phyloP scores from a whole-genome alignment of 1,284 basidiomycete species.

The Pseudozyma hubeiensis region DNA sequence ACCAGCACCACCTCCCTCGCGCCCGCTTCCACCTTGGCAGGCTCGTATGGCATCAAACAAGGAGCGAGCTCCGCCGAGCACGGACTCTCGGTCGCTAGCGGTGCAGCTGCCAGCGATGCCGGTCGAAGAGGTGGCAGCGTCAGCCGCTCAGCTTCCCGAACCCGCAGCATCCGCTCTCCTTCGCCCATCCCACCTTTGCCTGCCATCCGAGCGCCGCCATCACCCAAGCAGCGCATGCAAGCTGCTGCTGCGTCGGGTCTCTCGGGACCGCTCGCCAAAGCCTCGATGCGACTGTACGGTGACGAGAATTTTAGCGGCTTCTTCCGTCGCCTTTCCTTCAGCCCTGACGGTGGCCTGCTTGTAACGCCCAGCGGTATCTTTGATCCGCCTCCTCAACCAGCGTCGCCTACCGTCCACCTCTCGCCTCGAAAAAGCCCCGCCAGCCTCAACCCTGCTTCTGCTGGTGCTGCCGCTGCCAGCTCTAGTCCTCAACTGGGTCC shows the following conservation, averaged over 20 bases:
- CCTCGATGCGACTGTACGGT: constrained; percentile 77
- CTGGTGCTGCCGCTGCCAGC: constrained; percentile 5
- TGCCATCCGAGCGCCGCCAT: constrained; percentile 63
- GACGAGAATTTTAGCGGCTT: constrained; percentile 96
- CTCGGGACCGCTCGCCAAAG: constrained; percentile 35
- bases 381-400: constrained; percentile 63
- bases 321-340: constrained; percentile 92
- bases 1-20: constrained; percentile 61
- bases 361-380: constrained; percentile 96
- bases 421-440: constrained; percentile 47
- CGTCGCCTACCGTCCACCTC: constrained; percentile 38
- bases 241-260: constrained; percentile 42
- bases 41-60: constrained; percentile 27
- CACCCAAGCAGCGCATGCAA: constrained; percentile 58
- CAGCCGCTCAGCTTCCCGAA: constrained; percentile 56
- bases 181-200: constrained; percentile 70
- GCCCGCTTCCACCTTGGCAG: constrained; percentile 31
- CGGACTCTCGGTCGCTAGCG: constrained; percentile 9
- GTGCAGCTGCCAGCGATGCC: constrained; percentile 19
- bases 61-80: constrained; percentile 9
- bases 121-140: constrained; percentile 34
- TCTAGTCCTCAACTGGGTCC: constrained; percentile 27
- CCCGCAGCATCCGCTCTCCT: constrained; percentile 58
- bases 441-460: constrained; percentile 5
- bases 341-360: constrained; percentile 90